Evolutionary conservation across 1,139 yeast species (phyloP), one percentile per base, ranked within the genome.

Genomic region (Arxiozyma slooffiae): DNA sequence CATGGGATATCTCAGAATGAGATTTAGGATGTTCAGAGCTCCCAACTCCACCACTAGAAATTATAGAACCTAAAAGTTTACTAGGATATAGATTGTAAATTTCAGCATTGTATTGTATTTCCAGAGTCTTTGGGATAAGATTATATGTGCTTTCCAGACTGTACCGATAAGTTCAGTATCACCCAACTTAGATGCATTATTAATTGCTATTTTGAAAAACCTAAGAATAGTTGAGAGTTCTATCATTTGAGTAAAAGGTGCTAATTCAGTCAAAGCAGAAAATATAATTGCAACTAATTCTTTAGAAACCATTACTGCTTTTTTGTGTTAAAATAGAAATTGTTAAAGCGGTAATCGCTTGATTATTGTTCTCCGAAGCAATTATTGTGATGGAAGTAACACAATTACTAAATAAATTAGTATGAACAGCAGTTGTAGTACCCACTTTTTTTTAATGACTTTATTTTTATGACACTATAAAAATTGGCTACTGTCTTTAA

Each of bases 301-400:
- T 38, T 63, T 57, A 2, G 75, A 70, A 7, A 71, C 70, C 36
- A 72, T 74, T 48, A 73, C 73, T n/a, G 81, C 73, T 62, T 92
- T n/a, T 92, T 67, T 92, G 97, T 18, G 87, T 79, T 52, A 92
- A 73, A 44, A 92, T 82, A 0, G 96, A 85, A 7, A 87, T 81
- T 0, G 95, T 83, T 56, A 92, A 74, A 1, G 87, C 82, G n/a
- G 86, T 80, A 38, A 90, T 85, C 24, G 86, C 78, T 53, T 81
- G 82, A 58, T 86, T 95, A 48, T 80, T 77, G 60, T 88, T 85
- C 41, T 76, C 74, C 40, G 79, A 77, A 0, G 92, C 81, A 47
- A 90, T 78, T 48, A 82, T 82, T 48, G 82, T 78, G n/a, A 85
- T 77, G 0, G 95, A 83, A 17, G 80, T 76, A 26, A 88, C 78